Evolutionary conservation across 768 basidiomycete genomes (phyloP), one percentile per base, ranked within the genome.

Genomic region (Calocybe gangraenosa): DNA sequence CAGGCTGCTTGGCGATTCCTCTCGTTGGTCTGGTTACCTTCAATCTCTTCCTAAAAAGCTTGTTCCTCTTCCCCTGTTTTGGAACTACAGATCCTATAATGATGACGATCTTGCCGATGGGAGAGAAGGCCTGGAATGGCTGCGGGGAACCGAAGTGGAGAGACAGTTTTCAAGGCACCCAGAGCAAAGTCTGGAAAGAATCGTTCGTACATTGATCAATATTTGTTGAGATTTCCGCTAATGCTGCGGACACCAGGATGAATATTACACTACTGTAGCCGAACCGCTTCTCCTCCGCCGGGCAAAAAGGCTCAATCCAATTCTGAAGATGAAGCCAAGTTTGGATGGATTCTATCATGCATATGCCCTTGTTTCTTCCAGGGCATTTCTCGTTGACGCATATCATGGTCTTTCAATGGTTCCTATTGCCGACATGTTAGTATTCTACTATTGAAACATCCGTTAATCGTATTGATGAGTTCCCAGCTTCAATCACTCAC

Each of bases 351-450:
- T 84, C 58, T 62, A 69, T 41, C 66, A 72, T 40, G 78, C 83
- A 8, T 77, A 70, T 57, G 66, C 69, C 1, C 73, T 92, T 25
- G 87, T 94, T 40, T 86, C 83, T 2, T 86, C 89, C 3, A 74
- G 92, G 31, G 84, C 89, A 2, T 94, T 94, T 64, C 68, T 88
- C 48, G 79, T 92, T 49, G 92, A 94, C 62, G 73, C 78, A 6
- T 92, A 80, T 58, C 89, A 91, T 59, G 80, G 81, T 5, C 67
- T 93, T 14, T 76, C 85, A 1, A 85, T 95, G 76, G 87, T 91
- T 15, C 90, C 92, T 3, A 76, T 92, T 51, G 88, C 88, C 23
- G 92, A 93, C 65, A 75, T 76, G 86, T 89, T 58, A 62, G 82
- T 75, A 10, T 17, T 28, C 15, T 44, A 42, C 35, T 46, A 28